Conservation (phyloP, 331 rosid species). For the Saraca asoca region DNA sequence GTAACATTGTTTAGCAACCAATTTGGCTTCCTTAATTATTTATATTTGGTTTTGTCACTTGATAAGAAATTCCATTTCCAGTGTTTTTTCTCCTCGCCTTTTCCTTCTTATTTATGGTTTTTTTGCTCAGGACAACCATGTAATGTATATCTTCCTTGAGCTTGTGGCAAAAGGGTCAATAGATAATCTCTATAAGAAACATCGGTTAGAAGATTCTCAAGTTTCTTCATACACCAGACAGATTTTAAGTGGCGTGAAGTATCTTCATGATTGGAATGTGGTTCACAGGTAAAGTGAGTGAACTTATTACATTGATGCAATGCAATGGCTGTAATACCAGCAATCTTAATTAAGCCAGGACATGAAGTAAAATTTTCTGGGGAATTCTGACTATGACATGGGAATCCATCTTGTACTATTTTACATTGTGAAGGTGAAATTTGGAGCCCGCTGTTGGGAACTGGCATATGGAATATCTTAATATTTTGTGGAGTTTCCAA, state of each 20-base stretch:
- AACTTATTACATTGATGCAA: conserved; percentile 19
- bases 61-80: conserved; percentile 26
- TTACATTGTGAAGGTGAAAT: too few relatives aligned
- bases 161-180: conserved; percentile 57
- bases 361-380: too few relatives aligned
- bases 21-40: not conserved
- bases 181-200: conserved; percentile 46
- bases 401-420: too few relatives aligned
- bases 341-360: conserved; percentile 6
- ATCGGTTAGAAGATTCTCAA: conserved; percentile 44
- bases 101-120: conserved; percentile 27
- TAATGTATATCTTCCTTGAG: conserved; percentile 56
- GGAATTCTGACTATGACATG: not conserved
- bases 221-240: conserved; percentile 58
- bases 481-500: conserved; percentile 29
- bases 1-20: conserved; percentile 2
- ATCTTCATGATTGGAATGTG: conserved; percentile 53
- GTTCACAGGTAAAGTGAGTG: conserved; percentile 45
- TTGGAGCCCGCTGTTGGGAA: too few relatives aligned
- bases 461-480: not conserved
- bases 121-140: conserved; percentile 40
- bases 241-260: conserved; percentile 53
- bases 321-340: not conserved
- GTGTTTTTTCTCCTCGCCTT: not conserved
- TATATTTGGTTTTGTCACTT: not conserved